phyloP scores from a whole-genome alignment of 208 protist genomes.

The Acanthamoeba triangularis region DNA sequence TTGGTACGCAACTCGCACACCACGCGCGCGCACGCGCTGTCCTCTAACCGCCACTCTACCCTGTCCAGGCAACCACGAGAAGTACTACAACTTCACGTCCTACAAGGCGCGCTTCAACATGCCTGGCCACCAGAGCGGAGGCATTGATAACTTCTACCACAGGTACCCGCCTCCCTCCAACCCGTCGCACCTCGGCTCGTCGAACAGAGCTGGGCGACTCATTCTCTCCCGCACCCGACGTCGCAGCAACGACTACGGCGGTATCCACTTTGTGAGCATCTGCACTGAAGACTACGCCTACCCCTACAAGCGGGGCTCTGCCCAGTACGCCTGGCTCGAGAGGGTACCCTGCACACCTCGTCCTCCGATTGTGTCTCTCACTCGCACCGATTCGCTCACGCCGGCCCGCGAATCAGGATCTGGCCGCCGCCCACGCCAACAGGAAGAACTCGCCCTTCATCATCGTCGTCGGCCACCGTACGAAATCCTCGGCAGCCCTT shows the following conservation, averaged over 20 bases:
- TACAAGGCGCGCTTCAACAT: conserved; percentile 66
- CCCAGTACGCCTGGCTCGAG: conserved; percentile 72
- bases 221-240: background rate
- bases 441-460: conserved; percentile 66
- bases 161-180: background rate
- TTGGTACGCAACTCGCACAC: background rate
- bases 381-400: background rate
- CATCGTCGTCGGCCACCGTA: conserved; percentile 76
- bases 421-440: conserved; percentile 43
- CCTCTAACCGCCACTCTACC: background rate
- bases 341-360: background rate
- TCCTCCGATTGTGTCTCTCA: background rate
- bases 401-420: conserved; percentile 18
- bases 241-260: conserved; percentile 76
- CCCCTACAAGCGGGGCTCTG: background rate
- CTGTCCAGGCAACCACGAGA: conserved; percentile 44
- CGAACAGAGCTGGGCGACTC: background rate
- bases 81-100: conserved; percentile 73
- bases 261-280: conserved; percentile 70
- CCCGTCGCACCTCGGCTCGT: background rate
- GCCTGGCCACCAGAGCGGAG: conserved; percentile 62
- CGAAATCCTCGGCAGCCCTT: background rate
- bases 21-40: background rate
- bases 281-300: conserved; percentile 49
- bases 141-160: conserved; percentile 69